Evolutionary conservation across 805 yeast species (phyloP).

Genomic region (Ogataea trehaloabstinens): DNA sequence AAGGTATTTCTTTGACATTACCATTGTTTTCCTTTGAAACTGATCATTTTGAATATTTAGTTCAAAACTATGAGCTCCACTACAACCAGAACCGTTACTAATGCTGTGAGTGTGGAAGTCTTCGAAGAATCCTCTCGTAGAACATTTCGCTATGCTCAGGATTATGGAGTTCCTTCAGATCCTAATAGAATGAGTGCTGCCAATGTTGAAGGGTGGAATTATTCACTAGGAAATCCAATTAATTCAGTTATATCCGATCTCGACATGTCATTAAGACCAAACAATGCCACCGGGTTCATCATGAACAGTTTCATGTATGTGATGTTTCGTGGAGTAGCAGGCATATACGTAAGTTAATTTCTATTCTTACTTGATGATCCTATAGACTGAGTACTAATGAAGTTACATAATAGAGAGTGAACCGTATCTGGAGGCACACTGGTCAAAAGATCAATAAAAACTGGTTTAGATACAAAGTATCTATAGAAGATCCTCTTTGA

Average conservation of each 20-base stretch:
- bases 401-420: slow-evolving; percentile 5
- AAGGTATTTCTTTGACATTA: too few relatives aligned
- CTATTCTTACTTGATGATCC: background rate
- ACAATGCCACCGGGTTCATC: slow-evolving; percentile 9
- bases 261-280: slow-evolving; percentile 10
- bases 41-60: too few relatives aligned
- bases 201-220: slow-evolving; percentile 9
- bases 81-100: too few relatives aligned
- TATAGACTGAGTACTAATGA: too few relatives aligned
- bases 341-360: slow-evolving; percentile 7
- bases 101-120: too few relatives aligned
- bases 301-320: slow-evolving; percentile 9
- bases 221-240: slow-evolving; percentile 10
- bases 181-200: slow-evolving; percentile 10
- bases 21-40: too few relatives aligned
- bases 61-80: too few relatives aligned
- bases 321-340: slow-evolving; percentile 10
- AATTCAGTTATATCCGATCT: slow-evolving; percentile 3
- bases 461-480: slow-evolving; percentile 8
- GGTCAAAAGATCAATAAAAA: slow-evolving; percentile 9
- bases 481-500: slow-evolving; percentile 9
- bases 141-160: slow-evolving; percentile 6
- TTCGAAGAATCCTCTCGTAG: too few relatives aligned
- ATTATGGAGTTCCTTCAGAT: slow-evolving; percentile 3
- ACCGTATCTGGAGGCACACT: slow-evolving; percentile 8